A percentile compares a stretch with the other conserved stretches of the same genome.
These are phyloP conservation scores for Fraxinus cuspidata DNA, from an alignment of 257 asterid species.

Conservation along the genomic window DNA sequence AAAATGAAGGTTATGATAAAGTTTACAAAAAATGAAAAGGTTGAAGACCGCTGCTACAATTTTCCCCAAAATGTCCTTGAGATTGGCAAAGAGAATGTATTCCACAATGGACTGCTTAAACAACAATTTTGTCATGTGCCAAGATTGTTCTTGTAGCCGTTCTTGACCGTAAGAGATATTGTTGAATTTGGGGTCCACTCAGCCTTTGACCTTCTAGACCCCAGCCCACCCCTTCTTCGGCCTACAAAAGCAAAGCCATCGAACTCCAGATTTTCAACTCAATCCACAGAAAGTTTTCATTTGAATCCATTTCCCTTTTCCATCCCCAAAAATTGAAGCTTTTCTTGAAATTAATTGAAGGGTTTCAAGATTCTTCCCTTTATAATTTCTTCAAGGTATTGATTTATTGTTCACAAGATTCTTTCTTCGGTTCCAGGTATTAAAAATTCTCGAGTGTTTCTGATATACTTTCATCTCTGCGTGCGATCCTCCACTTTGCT, in stretches of 20 bases:
- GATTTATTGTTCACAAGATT: neutral
- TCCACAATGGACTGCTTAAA: constrained; percentile 31
- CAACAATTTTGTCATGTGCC: neutral
- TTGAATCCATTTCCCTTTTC: neutral
- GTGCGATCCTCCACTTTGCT: too few relatives aligned
- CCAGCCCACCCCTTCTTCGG: neutral
- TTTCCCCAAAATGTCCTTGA: too few relatives aligned
- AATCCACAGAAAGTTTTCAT: neutral
- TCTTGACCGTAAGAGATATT: constrained; percentile 22
- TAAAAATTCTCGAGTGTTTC: neutral
- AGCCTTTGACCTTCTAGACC: constrained; percentile 31
- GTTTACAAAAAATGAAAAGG: too few relatives aligned
- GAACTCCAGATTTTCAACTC: neutral
- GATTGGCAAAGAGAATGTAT: neutral
- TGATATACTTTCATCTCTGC: too few relatives aligned
- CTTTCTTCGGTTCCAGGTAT: neutral
- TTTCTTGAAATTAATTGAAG: neutral
- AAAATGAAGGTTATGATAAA: too few relatives aligned
- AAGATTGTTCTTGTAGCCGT: constrained; percentile 21
- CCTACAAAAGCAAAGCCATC: constrained; percentile 9
- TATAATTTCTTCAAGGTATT: neutral
- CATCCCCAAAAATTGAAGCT: neutral
- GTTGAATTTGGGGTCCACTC: neutral
- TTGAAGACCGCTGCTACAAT: too few relatives aligned
- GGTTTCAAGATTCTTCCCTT: neutral